These are phyloP conservation scores for Aspergillus calidoustus DNA, from an alignment of 2,329 filamentous ascomycete genomes.

Conservation along the genomic window DNA sequence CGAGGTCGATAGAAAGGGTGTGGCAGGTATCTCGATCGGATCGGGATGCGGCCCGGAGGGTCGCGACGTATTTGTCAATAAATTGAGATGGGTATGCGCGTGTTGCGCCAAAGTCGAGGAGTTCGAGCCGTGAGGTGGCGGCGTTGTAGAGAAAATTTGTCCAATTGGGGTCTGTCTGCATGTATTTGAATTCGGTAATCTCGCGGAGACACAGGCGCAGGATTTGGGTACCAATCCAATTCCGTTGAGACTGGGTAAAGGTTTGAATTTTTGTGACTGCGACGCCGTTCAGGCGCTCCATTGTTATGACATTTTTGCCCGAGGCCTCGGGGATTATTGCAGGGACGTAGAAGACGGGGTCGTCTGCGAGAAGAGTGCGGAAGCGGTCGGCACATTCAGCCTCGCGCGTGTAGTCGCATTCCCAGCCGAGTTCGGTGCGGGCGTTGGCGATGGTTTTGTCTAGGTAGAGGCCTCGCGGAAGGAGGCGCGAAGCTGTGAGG, in stretches of 20 bases:
- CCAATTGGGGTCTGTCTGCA: conserved; percentile 99
- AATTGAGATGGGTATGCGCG: conserved; percentile 83
- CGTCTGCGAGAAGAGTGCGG: conserved; percentile 73
- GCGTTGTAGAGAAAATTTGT: conserved; percentile 96
- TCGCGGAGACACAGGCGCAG: conserved; percentile 89
- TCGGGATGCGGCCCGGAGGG: conserved; percentile 78
- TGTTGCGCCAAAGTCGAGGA: conserved; percentile 94
- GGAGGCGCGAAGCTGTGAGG: conserved; percentile 83
- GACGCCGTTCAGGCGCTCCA: conserved; percentile 85
- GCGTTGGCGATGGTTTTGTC: conserved; percentile 98
- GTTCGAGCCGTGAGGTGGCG: conserved; percentile 72
- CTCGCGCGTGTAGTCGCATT: conserved; percentile 93
- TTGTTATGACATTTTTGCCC: conserved; percentile 85
- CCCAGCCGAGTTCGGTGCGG: conserved; percentile 88
- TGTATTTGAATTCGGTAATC: conserved; percentile 92
- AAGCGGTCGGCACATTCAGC: conserved; percentile 80
- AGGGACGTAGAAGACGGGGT: conserved; percentile 80
- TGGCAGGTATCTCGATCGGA: conserved; percentile 68
- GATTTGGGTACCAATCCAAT: conserved; percentile 96
- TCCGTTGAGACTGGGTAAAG: conserved; percentile 80
- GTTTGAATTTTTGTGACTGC: conserved; percentile 80
- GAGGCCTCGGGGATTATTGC: conserved; percentile 77
- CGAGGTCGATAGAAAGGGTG: conserved; percentile 73
- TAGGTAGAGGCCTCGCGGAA: conserved; percentile 90
- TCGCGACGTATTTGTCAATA: conserved; percentile 75